Evolutionary conservation across 352 stramenopile genomes (phyloP).

Genomic region (Poterioochromonas sp.): DNA sequence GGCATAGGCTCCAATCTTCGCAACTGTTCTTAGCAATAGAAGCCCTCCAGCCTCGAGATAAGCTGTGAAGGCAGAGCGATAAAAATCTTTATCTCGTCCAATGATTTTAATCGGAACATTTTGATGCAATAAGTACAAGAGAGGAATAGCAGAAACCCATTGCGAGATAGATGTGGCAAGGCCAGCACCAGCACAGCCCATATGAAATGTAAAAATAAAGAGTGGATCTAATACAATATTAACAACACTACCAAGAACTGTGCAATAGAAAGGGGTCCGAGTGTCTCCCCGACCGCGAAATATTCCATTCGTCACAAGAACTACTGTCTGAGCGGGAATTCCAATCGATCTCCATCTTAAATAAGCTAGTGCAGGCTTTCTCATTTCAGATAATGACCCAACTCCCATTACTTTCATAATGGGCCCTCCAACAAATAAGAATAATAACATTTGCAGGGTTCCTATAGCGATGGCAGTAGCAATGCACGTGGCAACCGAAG

Average conservation of each 20-base stretch:
- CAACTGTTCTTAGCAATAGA: constrained; percentile 37
- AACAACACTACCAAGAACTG: constrained; percentile 49
- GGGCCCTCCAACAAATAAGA: constrained; percentile 46
- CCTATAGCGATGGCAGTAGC: constrained; percentile 56
- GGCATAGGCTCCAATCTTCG: constrained; percentile 11
- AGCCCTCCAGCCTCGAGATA: constrained; percentile 48
- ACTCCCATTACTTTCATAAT: constrained; percentile 56
- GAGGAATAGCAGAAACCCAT: constrained; percentile 41
- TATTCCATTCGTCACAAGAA: constrained; percentile 63
- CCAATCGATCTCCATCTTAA: constrained; percentile 53
- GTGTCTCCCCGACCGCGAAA: constrained; percentile 58
- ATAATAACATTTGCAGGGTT: constrained; percentile 53
- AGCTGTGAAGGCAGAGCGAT: constrained; percentile 63
- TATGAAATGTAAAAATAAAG: constrained; percentile 52
- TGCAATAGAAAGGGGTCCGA: constrained; percentile 55
- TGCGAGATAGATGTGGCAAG: constrained; percentile 57
- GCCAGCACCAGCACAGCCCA: constrained; percentile 56
- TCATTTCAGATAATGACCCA: constrained; percentile 48
- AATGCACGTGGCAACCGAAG: constrained; percentile 42
- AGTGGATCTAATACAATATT: constrained; percentile 61
- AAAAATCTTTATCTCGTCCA: constrained; percentile 35
- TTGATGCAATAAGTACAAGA: neutral
- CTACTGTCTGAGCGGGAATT: constrained; percentile 57
- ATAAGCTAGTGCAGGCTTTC: constrained; percentile 55
- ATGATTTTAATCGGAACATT: neutral